Evolutionary conservation across 768 basidiomycete species (phyloP).

Genomic region (Hypholoma sublateritium): DNA sequence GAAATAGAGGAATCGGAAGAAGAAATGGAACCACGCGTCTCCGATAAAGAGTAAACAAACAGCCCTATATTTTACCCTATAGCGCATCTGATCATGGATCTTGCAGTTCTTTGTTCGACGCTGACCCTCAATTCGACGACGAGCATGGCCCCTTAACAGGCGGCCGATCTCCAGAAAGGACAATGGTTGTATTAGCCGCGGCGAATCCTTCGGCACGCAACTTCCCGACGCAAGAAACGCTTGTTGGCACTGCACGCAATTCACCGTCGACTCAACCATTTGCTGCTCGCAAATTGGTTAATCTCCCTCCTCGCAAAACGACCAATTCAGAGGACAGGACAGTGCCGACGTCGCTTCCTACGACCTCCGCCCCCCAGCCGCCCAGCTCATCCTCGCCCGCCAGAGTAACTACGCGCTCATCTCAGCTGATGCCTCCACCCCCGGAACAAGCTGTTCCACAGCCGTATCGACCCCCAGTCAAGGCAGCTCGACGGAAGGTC

Average conservation of each 20-base stretch:
- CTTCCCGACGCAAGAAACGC: slow-evolving; percentile 11
- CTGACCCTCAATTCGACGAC: background rate
- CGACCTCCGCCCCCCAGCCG: too few species aligned
- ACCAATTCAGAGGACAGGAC: too few species aligned
- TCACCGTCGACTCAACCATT: too few species aligned
- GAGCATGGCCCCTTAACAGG: slow-evolving; percentile 4
- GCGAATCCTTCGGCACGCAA: background rate
- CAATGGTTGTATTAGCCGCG: slow-evolving; percentile 4
- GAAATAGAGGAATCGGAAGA: slow-evolving; percentile 10
- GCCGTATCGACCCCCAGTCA: slow-evolving; percentile 5
- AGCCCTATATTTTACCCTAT: background rate
- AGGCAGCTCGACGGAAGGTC: slow-evolving; percentile 13
- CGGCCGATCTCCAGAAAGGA: slow-evolving; percentile 14
- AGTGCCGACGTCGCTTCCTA: too few species aligned
- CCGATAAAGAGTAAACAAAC: too few species aligned
- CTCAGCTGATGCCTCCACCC: background rate
- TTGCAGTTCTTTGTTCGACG: slow-evolving; percentile 1
- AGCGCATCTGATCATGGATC: background rate
- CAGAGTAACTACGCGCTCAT: too few species aligned
- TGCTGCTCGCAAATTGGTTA: too few species aligned
- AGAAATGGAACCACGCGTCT: background rate
- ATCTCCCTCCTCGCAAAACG: too few species aligned
- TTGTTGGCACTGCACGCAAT: slow-evolving; percentile 3
- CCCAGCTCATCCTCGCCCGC: too few species aligned
- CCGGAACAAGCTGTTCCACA: background rate